Conservation (phyloP, 352 stramenopile species). For the Phytophthora cactorum region DNA sequence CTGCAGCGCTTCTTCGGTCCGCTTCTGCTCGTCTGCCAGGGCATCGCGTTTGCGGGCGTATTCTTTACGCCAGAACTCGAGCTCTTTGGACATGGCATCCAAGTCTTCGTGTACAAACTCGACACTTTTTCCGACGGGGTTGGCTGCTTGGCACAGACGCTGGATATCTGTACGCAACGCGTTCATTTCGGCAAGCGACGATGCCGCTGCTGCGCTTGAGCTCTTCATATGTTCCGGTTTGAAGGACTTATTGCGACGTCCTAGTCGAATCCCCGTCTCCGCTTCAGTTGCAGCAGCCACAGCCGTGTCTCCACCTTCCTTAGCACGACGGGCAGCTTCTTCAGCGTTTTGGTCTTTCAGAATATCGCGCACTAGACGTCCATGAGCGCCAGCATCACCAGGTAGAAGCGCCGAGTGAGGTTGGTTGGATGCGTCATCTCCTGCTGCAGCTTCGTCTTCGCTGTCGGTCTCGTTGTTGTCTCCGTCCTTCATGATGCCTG, state of each 20-base stretch:
- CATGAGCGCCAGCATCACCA: slow-evolving; percentile 56
- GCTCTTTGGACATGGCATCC: slow-evolving; percentile 93
- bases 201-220: slow-evolving; percentile 53
- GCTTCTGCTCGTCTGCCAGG: slow-evolving; percentile 87
- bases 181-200: slow-evolving; percentile 76
- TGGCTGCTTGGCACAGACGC: slow-evolving; percentile 91
- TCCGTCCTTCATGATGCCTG: slow-evolving; percentile 85
- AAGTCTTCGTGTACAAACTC: slow-evolving; percentile 95
- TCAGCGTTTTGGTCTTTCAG: slow-evolving; percentile 80
- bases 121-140: slow-evolving; percentile 92
- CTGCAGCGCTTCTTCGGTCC: slow-evolving; percentile 83
- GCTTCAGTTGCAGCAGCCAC: slow-evolving; percentile 50
- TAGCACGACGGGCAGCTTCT: slow-evolving; percentile 66
- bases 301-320: slow-evolving; percentile 72
- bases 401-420: slow-evolving; percentile 37
- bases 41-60: slow-evolving; percentile 79
- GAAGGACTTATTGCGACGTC: slow-evolving; percentile 80
- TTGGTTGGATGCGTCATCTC: slow-evolving; percentile 36
- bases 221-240: slow-evolving; percentile 78
- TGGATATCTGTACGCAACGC: slow-evolving; percentile 88
- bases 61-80: slow-evolving; percentile 91
- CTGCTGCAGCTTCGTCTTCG: slow-evolving; percentile 52
- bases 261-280: slow-evolving; percentile 79
- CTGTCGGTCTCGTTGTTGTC: slow-evolving; percentile 81
- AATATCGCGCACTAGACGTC: slow-evolving; percentile 85